phyloP scores from a whole-genome alignment of 768 basidiomycete species.

The Pholiota molesta region DNA sequence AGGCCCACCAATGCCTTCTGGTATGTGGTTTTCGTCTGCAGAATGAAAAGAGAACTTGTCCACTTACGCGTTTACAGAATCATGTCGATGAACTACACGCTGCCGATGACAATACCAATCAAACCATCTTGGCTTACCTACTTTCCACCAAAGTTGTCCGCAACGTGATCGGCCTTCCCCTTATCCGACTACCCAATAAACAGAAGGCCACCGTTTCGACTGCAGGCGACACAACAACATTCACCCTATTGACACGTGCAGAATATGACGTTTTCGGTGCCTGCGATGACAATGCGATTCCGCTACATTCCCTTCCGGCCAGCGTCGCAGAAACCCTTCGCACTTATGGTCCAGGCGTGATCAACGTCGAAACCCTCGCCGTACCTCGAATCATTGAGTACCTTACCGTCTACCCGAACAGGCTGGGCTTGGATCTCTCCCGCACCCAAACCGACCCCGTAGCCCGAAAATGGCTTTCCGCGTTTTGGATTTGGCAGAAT shows the following conservation, averaged over 20 bases:
- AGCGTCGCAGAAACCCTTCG: conserved; percentile 26
- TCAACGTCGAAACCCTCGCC: conserved; percentile 36
- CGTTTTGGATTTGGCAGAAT: conserved; percentile 48
- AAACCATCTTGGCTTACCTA: conserved; percentile 34
- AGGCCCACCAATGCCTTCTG: conserved; percentile 31
- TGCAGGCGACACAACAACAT: background rate
- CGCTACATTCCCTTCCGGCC: conserved; percentile 29
- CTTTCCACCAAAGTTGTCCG: conserved; percentile 33
- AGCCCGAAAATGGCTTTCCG: conserved; percentile 35
- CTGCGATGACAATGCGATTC: conserved; percentile 35
- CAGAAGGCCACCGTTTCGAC: conserved; percentile 22
- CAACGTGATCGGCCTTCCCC: conserved; percentile 38
- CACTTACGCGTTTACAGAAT: conserved; percentile 14
- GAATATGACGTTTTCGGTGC: conserved; percentile 30
- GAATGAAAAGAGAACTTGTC: background rate
- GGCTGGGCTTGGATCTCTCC: conserved; percentile 26
- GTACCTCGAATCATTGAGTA: conserved; percentile 30
- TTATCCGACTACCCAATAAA: conserved; percentile 33
- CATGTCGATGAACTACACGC: conserved; percentile 12
- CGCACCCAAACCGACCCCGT: conserved; percentile 16
- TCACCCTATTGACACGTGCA: conserved; percentile 31
- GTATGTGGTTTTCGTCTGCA: conserved; percentile 25
- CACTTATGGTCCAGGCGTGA: conserved; percentile 19
- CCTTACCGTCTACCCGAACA: conserved; percentile 28
- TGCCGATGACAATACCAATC: conserved; percentile 9